Evolutionary conservation across 257 asterid species (phyloP).

Genomic region (Forsythia viridissima): DNA sequence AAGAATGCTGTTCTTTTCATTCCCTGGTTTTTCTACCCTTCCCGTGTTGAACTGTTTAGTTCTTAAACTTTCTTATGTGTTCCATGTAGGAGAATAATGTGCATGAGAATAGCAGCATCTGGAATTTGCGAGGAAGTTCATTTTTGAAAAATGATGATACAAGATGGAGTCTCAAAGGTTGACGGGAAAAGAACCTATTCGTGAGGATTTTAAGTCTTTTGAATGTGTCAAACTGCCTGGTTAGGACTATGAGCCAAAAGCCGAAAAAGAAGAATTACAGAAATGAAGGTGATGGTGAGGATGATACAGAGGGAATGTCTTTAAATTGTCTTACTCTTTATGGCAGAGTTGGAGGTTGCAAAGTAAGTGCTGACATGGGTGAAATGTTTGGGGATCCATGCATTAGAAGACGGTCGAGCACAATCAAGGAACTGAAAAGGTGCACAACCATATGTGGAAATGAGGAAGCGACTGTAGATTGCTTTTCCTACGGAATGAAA

Average conservation of each 20-base stretch:
- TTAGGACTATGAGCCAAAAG: constrained; percentile 74
- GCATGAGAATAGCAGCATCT: not conserved
- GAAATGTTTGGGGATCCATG: constrained; percentile 62
- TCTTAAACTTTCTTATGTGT: constrained; percentile 22
- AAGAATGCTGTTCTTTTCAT: no score
- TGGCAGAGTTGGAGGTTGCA: constrained; percentile 94
- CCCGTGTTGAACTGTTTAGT: not conserved
- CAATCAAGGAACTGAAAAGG: constrained; percentile 66
- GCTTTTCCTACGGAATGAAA: constrained; percentile 70
- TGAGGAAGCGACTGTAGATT: constrained; percentile 61
- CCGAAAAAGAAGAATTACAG: constrained; percentile 56
- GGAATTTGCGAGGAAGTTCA: constrained; percentile 22
- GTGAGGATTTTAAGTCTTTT: constrained; percentile 51
- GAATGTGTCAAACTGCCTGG: constrained; percentile 64
- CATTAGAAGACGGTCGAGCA: constrained; percentile 63
- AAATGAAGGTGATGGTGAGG: constrained; percentile 53
- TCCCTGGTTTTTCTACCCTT: no score
- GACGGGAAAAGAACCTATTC: constrained; percentile 42
- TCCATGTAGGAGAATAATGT: constrained; percentile 32
- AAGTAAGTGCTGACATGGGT: constrained; percentile 80
- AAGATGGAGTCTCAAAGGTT: constrained; percentile 45
- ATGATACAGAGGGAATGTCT: constrained; percentile 53
- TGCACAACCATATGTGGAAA: constrained; percentile 43
- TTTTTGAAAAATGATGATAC: constrained; percentile 22
- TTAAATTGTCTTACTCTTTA: constrained; percentile 76